Base-by-base conservation (phyloP, 768 basidiomycete genomes). In the Boletus speciosus region DNA sequence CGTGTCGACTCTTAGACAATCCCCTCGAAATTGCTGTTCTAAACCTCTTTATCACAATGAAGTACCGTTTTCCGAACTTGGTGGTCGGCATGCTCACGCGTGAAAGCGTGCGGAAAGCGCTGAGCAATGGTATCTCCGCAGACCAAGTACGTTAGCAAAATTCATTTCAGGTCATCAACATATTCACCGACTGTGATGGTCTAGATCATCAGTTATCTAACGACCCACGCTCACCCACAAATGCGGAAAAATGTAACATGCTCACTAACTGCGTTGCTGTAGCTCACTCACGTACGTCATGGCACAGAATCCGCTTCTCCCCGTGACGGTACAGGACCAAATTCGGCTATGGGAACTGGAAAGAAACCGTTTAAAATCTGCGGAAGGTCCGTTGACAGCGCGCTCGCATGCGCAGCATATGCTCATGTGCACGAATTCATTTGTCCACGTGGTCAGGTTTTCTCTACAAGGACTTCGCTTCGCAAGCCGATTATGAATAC, bases 251-350 rank as follows among this genome's bases (percentile, higher is more conserved):
- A 94, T 68, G 93, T 93, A 65, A 61, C 80, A 11, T 34, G 16
- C 42, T 51, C 47, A 45, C 49, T 57, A 54, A 57, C 51, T 52
- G 55, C 46, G 45, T 47, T 14, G 44, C 42, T 31, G 46, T 35
- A 16, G 25, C 32, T 34, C 49, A 53, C 51, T 61, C 42, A 59
- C 11, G 53, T 66, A 64, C 51, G 41, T 63, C 61, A 49, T 52
- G 14, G 14, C 31, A 27, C 66, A 95, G 91, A 92, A 91, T 66
- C 95, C 95, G 9, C 75, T 98, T 14, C 77, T 99, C 23, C 96
- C 97, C 29, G 93, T 97, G 41, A 98, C 97, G 0, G 96, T 99
- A 0, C 94, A 97, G 66, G 96, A 99, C 73, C 96, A 98, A 72
- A 90, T 99, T 57, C 85, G 96, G 53, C 78, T 98, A 16, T 99